phyloP scores from a whole-genome alignment of 164 flowering plant species.

The Vitis riparia region DNA sequence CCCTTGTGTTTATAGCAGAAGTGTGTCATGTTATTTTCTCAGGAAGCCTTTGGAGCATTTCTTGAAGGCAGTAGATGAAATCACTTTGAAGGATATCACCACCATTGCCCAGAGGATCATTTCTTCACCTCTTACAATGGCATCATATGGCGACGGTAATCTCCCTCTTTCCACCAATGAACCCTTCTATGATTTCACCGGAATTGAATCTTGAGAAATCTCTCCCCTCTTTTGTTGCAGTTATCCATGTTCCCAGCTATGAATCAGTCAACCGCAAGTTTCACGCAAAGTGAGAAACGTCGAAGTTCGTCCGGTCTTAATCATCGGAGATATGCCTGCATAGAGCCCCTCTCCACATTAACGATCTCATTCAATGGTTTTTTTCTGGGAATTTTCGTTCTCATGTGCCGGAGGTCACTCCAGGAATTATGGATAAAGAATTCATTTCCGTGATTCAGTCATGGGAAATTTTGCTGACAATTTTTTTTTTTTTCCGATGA shows the following conservation, averaged over 20 bases:
- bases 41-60: constrained; percentile 73
- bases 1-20: too few species aligned
- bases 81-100: constrained; percentile 60
- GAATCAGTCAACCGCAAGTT: constrained; percentile 28
- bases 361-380: too few species aligned
- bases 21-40: not conserved
- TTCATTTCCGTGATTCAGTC: too few species aligned
- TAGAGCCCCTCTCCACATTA: too few species aligned
- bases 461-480: too few species aligned
- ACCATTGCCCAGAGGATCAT: constrained; percentile 44
- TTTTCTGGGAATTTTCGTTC: too few species aligned
- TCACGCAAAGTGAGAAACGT: constrained; percentile 11
- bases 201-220: not conserved
- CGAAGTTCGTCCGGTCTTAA: too few species aligned
- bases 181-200: not conserved
- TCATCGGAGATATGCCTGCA: too few species aligned
- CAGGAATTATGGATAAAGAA: too few species aligned
- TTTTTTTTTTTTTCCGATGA: too few species aligned
- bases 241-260: constrained; percentile 27
- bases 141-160: constrained; percentile 81
- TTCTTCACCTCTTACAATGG: constrained; percentile 80
- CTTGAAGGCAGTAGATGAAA: constrained; percentile 57
- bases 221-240: constrained; percentile 15
- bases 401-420: too few species aligned
- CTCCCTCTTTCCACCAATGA: not conserved